Evolutionary conservation across 768 basidiomycete species (phyloP), one percentile per base, ranked within the genome.

Genomic region (Boletus rex-veris): DNA sequence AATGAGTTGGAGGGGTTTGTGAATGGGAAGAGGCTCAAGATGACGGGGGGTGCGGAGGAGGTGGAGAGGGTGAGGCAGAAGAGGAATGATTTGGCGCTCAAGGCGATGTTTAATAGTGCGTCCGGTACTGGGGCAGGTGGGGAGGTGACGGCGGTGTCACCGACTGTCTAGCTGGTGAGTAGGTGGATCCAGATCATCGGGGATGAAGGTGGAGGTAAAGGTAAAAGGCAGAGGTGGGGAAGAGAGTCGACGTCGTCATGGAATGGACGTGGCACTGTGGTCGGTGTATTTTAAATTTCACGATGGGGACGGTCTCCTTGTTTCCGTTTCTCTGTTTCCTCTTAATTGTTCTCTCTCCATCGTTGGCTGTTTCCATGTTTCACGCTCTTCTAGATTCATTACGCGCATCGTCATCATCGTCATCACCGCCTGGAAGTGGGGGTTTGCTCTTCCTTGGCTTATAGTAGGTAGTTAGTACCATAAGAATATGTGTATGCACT

Each of bases 41-140:
- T 93, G 90, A 99, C 95, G 16, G 96, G 95, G 26, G 95, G 93
- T 14, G 88, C 92, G 21, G 92, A 95, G 70, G 92, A 96, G 74
- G 80, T 76, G 21, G 96, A 99, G 74, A 78, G 96, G 52, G 79
- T 95, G 61, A 77, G 95, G 62, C 88, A 93, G 77, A 83, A 83
- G 67, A 77, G 84, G 70, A 92, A 90, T 65, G 93, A 94, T 49
- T 70, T 83, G 73, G 85, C 91, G 19, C 73, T 98, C 59, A 93
- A 88, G 75, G 89, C 90, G 30, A 96, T 98, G 91, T 94, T 94
- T 66, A 79, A 67, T 33, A 55, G 55, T 28, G 28, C 28, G 30
- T 59, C 66, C 3, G 41, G 35, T 16, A 8, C 7, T 28, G 51
- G 42, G 7, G 37, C 2, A 5, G 40, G 26, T 42, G 65, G 36